Conservation (phyloP, 192 early-diverging fungal genomes). For the Ambispora gerdemannii region DNA sequence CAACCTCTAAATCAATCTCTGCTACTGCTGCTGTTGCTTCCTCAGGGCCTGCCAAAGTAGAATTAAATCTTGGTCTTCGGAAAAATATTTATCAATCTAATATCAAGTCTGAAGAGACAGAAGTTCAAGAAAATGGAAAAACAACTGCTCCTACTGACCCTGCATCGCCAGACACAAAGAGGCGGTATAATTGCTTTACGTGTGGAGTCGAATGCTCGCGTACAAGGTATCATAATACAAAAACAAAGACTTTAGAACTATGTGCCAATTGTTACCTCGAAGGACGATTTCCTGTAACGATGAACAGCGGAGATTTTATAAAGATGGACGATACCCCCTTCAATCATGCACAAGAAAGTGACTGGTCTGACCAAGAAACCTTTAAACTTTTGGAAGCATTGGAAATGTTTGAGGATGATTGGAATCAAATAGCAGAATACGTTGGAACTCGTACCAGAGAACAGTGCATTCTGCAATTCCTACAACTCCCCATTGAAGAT, state of each 20-base stretch:
- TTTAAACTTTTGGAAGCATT: conserved; percentile 86
- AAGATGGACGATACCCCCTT: conserved; percentile 53
- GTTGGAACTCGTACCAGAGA: conserved; percentile 88
- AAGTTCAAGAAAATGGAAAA: conserved; percentile 46
- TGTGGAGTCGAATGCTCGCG: conserved; percentile 82
- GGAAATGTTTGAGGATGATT: conserved; percentile 93
- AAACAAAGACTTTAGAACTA: conserved; percentile 67
- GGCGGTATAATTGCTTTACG: conserved; percentile 68
- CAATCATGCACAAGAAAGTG: conserved; percentile 52
- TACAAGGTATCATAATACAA: conserved; percentile 78
- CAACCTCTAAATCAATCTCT: conserved; percentile 29
- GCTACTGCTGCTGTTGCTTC: conserved; percentile 16
- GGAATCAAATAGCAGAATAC: conserved; percentile 87
- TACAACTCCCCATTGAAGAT: conserved; percentile 88
- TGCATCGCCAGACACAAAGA: conserved; percentile 32
- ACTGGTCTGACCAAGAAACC: conserved; percentile 87
- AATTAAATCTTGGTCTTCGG: conserved; percentile 48
- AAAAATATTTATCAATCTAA: conserved; percentile 53
- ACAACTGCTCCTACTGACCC: conserved; percentile 31
- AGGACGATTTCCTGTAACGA: conserved; percentile 83
- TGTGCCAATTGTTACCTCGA: conserved; percentile 90
- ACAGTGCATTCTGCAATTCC: conserved; percentile 87
- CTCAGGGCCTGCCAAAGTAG: conserved; percentile 31
- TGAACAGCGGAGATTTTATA: conserved; percentile 88
- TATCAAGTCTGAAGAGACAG: conserved; percentile 29